Evolutionary conservation across 768 basidiomycete genomes (phyloP), one percentile per base, ranked within the genome.

Genomic region (Suillus subluteus): DNA sequence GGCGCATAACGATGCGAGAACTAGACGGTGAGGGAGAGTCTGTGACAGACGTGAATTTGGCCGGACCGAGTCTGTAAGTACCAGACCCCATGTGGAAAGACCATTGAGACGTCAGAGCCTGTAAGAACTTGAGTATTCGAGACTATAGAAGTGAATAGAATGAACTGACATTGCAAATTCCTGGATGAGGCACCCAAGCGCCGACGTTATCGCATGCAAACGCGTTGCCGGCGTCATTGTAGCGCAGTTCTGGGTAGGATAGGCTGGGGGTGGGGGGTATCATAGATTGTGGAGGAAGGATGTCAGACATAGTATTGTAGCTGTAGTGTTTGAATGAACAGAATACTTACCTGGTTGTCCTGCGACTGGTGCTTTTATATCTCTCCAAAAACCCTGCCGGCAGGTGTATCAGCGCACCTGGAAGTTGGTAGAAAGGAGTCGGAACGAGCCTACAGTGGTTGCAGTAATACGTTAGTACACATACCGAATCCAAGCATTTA

Each of bases 161-260:
- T 13, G 23, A 26, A 50, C 48, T 50, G 2, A 50, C 23, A 0
- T 50, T 50, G 54, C 54, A 55, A 9, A 55, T 18, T 16, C 54
- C 46, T 21, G 23, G 63, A 21, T 63, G 63, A 4, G 32, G 21
- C 7, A 37, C 40, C 63, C 50, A 63, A 52, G n/a, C n/a, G 18
- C 50, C 32, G 26, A 7, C 16, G 0, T n/a, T 8, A 38, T 63
- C 13, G 12, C 4, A 3, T 13, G 32, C n/a, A 26, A 16, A 55
- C 2, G 6, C 37, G 40, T 64, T 64, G 16, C 63, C 38, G 12
- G 32, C 8, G 2, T 64, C 3, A 13, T 55, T 23, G 50, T 56
- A 64, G 35, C 21, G 2, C 4, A 56, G 12, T 56, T 56, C 55
- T 6, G 9, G 55, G 55, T 56, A 55, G 3, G 54, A 56, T 12